Evolutionary conservation across 2,329 filamentous ascomycete species (phyloP).

Genomic region (Pseudocercospora pini-densiflorae): DNA sequence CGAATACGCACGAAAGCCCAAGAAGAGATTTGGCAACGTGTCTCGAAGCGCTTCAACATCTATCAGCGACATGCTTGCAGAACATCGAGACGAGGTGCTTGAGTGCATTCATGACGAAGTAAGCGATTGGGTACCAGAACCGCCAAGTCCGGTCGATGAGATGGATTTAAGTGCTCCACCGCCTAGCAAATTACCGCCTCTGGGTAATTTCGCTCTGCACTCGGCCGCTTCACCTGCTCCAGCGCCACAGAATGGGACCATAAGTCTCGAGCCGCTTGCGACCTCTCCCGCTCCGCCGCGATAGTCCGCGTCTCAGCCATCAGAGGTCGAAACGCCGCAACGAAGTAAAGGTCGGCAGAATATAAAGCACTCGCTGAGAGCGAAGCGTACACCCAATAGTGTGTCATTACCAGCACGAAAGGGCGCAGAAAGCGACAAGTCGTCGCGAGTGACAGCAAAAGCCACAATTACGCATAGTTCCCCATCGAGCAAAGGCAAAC

Average conservation of each 20-base stretch:
- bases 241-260: neutral
- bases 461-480: neutral
- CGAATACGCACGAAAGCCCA: constrained; percentile 60
- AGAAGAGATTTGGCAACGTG: constrained; percentile 62
- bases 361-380: neutral
- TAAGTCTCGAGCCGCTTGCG: neutral
- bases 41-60: constrained; percentile 50
- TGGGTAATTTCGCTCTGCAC: neutral
- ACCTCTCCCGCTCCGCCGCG: neutral
- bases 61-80: constrained; percentile 61
- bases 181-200: constrained; percentile 5
- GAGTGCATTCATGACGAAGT: constrained; percentile 50
- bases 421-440: neutral
- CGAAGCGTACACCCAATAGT: neutral
- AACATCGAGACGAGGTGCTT: constrained; percentile 57
- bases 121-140: constrained; percentile 39
- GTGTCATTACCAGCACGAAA: neutral
- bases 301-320: neutral
- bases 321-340: neutral
- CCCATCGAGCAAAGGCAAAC: neutral
- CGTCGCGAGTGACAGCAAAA: neutral
- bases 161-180: constrained; percentile 10
- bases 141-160: neutral
- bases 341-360: neutral
- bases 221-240: neutral